Evolutionary conservation across 495 filamentous ascomycete species (phyloP).

Genomic region (Neurospora sp.): DNA sequence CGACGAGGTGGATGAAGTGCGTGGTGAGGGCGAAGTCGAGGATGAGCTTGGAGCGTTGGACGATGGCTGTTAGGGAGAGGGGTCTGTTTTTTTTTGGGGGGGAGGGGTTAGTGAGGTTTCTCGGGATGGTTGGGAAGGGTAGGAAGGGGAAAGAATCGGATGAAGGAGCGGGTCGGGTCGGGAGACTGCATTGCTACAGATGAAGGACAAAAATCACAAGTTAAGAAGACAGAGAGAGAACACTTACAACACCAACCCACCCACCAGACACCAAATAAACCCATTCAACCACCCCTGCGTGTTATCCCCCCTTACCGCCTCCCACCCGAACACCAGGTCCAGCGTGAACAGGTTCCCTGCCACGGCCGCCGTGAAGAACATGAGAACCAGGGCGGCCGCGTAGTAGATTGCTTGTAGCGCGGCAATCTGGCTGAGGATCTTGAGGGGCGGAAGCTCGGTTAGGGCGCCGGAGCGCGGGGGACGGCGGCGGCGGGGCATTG

Average conservation of each 20-base stretch:
- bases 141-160: too few species aligned
- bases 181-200: not conserved
- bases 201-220: not conserved
- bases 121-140: too few species aligned
- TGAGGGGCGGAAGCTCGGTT: constrained; percentile 71
- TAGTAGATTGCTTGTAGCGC: constrained; percentile 83
- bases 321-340: constrained; percentile 71
- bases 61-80: constrained; percentile 65
- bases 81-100: constrained; percentile 35
- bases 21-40: constrained; percentile 89
- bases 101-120: too few species aligned
- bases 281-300: constrained; percentile 87
- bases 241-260: constrained; percentile 55
- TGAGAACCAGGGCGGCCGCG: constrained; percentile 57
- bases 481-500: constrained; percentile 66
- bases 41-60: constrained; percentile 81
- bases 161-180: not conserved
- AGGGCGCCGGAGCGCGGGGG: constrained; percentile 70
- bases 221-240: not conserved
- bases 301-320: constrained; percentile 75
- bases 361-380: constrained; percentile 81
- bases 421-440: constrained; percentile 78
- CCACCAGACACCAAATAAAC: constrained; percentile 75
- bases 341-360: constrained; percentile 62
- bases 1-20: constrained; percentile 75